These are phyloP conservation scores for Aspergillus asperescens DNA, from an alignment of 495 filamentous ascomycete genomes.

Conservation along the genomic window DNA sequence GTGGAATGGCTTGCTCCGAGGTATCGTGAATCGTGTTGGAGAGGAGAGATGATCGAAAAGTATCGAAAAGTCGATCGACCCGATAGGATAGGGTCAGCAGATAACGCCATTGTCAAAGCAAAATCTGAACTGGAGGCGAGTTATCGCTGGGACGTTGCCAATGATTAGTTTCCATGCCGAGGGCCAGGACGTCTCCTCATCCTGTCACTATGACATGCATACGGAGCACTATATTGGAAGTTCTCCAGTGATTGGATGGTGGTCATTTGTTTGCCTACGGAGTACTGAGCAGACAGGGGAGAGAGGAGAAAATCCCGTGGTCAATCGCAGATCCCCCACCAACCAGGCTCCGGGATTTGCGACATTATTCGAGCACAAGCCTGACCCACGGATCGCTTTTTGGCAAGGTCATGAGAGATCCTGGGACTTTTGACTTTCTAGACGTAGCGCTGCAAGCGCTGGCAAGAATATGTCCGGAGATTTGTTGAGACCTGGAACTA, in stretches of 20 bases:
- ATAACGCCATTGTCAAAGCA: not conserved
- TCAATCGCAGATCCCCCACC: not conserved
- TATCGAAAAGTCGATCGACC: not conserved
- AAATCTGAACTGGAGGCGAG: not conserved
- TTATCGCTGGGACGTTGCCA: not conserved
- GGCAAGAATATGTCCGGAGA: not conserved
- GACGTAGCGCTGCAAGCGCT: constrained; percentile 15
- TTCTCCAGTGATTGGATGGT: constrained; percentile 2
- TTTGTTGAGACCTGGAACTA: not conserved
- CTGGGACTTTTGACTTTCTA: not conserved
- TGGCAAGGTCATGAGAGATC: constrained; percentile 15
- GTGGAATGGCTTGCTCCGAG: not conserved
- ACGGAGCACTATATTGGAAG: too few relatives aligned
- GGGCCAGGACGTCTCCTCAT: not conserved
- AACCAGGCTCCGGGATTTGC: constrained; percentile 1
- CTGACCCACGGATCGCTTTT: constrained; percentile 13
- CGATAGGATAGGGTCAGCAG: not conserved
- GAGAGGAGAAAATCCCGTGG: constrained; percentile 8
- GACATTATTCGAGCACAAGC: not conserved
- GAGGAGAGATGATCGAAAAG: not conserved
- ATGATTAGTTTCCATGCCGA: constrained; percentile 1
- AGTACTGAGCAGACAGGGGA: not conserved
- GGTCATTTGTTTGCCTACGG: constrained; percentile 7
- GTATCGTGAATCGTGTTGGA: not conserved
- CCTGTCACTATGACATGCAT: constrained; percentile 5